Evolutionary conservation across 140 eudicot genomes (phyloP), one percentile per base, ranked within the genome.

Genomic region (Cichorium intybus): DNA sequence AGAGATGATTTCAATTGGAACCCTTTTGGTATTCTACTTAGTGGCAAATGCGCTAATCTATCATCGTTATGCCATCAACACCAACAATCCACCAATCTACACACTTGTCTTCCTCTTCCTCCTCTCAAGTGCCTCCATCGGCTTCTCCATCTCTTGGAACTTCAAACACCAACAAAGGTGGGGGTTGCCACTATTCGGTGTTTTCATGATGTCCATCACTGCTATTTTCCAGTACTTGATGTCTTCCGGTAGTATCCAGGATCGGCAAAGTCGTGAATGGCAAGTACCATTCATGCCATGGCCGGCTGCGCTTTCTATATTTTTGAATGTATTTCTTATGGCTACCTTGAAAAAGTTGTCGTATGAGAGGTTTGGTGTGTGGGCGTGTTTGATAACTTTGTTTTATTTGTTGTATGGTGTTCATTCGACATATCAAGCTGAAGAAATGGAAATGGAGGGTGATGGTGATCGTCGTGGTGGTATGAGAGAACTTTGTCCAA

Each of bases 261-360:
- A 49, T 47, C 49, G 46, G 29, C 63, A 59, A 31, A 49, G 46
- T 24, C 15, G 52, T 23, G 81, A 69, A n/a, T 87, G 95, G 95
- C 68, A 73, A 28, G 96, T 88, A 15, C 96, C 93, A 2, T 69
- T 84, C 34, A 88, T 88, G 96, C 96, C 96, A 24, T 88, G 96
- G 96, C 89, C 89, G 0, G 87, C 96, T 3, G 80, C 87, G 0
- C 24, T 69, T 18, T 84, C 96, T 3, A 72, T 88, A 16, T 88
- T 82, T 66, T 73, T 88, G 45, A 88, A 88, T 41, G 80, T 88
- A 18, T 88, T 88, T 71, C 77, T 88, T 10, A 81, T 88, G 93
- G 72, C 80, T 17, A 81, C 89, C 3, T 71, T 88, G 27, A 76
- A 55, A 60, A 68, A 47, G 70, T 35, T 75, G 47, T 79, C 96